Conservation (phyloP, 1,139 yeast species). For the Geotrichum reessii region DNA sequence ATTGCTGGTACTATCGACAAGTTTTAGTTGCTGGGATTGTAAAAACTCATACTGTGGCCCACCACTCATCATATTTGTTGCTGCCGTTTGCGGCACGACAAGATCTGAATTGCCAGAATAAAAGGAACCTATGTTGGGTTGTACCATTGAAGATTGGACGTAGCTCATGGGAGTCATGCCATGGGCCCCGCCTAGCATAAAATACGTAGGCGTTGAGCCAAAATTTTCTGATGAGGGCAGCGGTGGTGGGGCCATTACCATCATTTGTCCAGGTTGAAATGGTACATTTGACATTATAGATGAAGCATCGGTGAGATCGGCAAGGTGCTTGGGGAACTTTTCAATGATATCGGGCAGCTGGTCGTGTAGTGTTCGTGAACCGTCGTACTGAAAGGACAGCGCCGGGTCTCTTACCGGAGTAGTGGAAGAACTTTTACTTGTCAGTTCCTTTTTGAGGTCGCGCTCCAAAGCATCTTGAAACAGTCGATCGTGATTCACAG, state of each 20-base stretch:
- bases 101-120: neutral
- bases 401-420: constrained; percentile 42
- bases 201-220: constrained; percentile 1
- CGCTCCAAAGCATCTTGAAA: constrained; percentile 93
- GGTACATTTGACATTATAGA: constrained; percentile 21
- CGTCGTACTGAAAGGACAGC: constrained; percentile 38
- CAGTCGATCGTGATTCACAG: constrained; percentile 87
- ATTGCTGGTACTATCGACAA: neutral
- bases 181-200: constrained; percentile 1
- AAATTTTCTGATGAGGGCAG: neutral
- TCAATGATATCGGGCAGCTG: constrained; percentile 34
- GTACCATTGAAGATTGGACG: constrained; percentile 12
- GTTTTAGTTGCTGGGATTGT: neutral
- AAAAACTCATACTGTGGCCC: constrained; percentile 5
- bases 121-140: constrained; percentile 7
- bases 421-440: constrained; percentile 36
- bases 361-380: constrained; percentile 36
- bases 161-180: constrained; percentile 6
- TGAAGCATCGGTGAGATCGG: constrained; percentile 35
- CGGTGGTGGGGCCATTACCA: neutral
- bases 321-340: constrained; percentile 31
- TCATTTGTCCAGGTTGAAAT: constrained; percentile 3
- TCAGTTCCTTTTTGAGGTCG: constrained; percentile 71
- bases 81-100: neutral
- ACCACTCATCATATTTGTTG: neutral